A percentile compares a stretch with the other conserved stretches of the same genome.
These are phyloP conservation scores for Phlyctochytrium arcticum DNA, from an alignment of 192 early-diverging fungal genomes.

Conservation along the genomic window DNA sequence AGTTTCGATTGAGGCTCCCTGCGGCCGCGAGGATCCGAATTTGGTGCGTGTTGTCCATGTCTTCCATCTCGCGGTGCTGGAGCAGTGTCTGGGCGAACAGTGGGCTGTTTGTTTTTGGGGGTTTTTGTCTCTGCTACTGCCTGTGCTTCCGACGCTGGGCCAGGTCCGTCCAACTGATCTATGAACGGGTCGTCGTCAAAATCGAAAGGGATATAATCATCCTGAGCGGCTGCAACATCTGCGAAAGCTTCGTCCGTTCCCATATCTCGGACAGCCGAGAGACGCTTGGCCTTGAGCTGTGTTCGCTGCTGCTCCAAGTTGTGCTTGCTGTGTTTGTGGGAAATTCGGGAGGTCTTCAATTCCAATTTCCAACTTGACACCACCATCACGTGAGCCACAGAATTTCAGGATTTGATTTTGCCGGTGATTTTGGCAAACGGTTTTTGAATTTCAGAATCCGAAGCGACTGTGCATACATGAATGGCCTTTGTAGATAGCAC, in stretches of 20 bases:
- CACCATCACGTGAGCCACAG: too few species aligned
- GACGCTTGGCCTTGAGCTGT: too few species aligned
- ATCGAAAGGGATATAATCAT: conserved; percentile 36
- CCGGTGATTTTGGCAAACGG: too few species aligned
- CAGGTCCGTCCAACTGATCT: conserved; percentile 19
- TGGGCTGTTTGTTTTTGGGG: background rate
- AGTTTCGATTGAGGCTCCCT: background rate
- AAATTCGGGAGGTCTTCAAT: too few species aligned
- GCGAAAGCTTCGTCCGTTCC: background rate
- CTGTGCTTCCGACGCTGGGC: conserved; percentile 12
- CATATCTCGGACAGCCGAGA: too few species aligned
- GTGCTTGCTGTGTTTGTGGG: too few species aligned
- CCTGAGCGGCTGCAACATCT: conserved; percentile 13
- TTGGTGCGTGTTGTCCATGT: background rate
- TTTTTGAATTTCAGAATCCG: too few species aligned
- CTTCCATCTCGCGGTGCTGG: background rate
- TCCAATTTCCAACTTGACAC: too few species aligned
- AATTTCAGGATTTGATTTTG: too few species aligned
- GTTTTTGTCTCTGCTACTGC: background rate
- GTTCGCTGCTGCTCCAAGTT: too few species aligned
- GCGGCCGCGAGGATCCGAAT: background rate
- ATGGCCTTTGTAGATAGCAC: background rate
- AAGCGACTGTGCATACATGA: too few species aligned
- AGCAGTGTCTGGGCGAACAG: background rate
- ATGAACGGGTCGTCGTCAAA: conserved; percentile 10